phyloP scores from a whole-genome alignment of 2,329 filamentous ascomycete genomes.

The Monosporascus sp. region DNA sequence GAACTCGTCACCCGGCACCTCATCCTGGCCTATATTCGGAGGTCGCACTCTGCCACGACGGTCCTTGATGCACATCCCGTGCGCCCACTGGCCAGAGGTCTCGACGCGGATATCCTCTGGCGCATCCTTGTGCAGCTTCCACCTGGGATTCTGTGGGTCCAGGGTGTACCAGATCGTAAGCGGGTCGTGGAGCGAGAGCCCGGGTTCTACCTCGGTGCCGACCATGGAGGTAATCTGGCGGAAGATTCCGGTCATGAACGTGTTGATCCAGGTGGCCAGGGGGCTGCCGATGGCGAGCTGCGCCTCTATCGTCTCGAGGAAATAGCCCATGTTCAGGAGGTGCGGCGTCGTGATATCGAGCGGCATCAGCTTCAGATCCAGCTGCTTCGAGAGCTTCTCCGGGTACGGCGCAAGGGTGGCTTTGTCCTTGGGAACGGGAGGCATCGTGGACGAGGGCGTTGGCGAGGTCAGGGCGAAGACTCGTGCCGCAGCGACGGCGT shows the following conservation, averaged over 20 bases:
- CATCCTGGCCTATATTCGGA: constrained; percentile 40
- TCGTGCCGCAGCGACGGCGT: constrained; percentile 70
- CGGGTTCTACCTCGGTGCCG: constrained; percentile 52
- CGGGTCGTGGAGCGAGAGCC: constrained; percentile 70
- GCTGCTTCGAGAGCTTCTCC: constrained; percentile 51
- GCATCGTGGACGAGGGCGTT: constrained; percentile 74
- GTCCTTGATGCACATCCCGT: constrained; percentile 86
- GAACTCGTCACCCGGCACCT: constrained; percentile 64
- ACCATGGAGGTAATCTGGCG: constrained; percentile 61
- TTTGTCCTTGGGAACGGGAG: constrained; percentile 53
- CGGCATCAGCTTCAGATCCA: constrained; percentile 68
- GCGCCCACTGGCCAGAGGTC: constrained; percentile 88
- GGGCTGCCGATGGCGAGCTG: constrained; percentile 61
- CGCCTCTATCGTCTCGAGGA: constrained; percentile 50
- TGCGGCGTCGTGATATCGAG: constrained; percentile 74
- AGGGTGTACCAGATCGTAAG: constrained; percentile 76
- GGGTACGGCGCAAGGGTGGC: constrained; percentile 59
- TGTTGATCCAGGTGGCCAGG: constrained; percentile 66
- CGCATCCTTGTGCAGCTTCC: constrained; percentile 48
- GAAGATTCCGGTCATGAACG: constrained; percentile 69
- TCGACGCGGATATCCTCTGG: constrained; percentile 85
- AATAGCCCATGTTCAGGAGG: constrained; percentile 56
- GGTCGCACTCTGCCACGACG: constrained; percentile 55
- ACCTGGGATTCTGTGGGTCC: constrained; percentile 52
- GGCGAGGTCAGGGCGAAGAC: constrained; percentile 74